phyloP scores from a whole-genome alignment of 352 stramenopile genomes.

The Globisporangium paroecandrum region DNA sequence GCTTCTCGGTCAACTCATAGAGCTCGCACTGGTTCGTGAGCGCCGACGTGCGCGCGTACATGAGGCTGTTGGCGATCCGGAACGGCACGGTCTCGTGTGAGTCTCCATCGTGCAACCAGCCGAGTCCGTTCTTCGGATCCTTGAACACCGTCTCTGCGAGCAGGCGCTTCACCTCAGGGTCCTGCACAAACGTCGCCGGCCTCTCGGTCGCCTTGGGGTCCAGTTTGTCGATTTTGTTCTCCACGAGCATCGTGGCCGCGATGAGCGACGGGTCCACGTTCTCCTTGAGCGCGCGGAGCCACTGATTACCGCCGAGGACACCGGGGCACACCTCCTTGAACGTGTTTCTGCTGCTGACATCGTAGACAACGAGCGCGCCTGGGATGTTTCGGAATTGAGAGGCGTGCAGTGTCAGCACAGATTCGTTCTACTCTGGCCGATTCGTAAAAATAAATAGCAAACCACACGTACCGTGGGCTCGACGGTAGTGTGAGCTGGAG shows the following conservation, averaged over 20 bases:
- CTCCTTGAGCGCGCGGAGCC: slow-evolving; percentile 61
- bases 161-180: slow-evolving; percentile 44
- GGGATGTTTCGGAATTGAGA: background rate
- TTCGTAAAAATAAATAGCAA: background rate
- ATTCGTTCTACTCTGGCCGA: background rate
- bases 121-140: slow-evolving; percentile 40
- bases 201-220: slow-evolving; percentile 31
- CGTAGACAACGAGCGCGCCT: slow-evolving; percentile 69
- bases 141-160: slow-evolving; percentile 47
- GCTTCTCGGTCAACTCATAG: slow-evolving; percentile 55
- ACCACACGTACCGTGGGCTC: slow-evolving; percentile 39
- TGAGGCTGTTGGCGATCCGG: slow-evolving; percentile 60
- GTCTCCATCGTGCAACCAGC: slow-evolving; percentile 49
- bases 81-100: slow-evolving; percentile 44
- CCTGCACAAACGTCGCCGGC: slow-evolving; percentile 39
- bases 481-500: slow-evolving; percentile 68
- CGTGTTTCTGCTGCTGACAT: slow-evolving; percentile 55
- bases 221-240: slow-evolving; percentile 72
- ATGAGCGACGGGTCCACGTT: slow-evolving; percentile 52
- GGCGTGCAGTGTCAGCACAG: background rate
- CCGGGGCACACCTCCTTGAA: slow-evolving; percentile 68
- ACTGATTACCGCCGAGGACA: slow-evolving; percentile 44
- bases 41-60: slow-evolving; percentile 63
- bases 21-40: slow-evolving; percentile 55
- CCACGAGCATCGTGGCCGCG: slow-evolving; percentile 60